A percentile compares a stretch with the other conserved stretches of the same genome.
Conservation (phyloP, 2,329 filamentous ascomycete genomes). For the Diplocarpon mali region DNA sequence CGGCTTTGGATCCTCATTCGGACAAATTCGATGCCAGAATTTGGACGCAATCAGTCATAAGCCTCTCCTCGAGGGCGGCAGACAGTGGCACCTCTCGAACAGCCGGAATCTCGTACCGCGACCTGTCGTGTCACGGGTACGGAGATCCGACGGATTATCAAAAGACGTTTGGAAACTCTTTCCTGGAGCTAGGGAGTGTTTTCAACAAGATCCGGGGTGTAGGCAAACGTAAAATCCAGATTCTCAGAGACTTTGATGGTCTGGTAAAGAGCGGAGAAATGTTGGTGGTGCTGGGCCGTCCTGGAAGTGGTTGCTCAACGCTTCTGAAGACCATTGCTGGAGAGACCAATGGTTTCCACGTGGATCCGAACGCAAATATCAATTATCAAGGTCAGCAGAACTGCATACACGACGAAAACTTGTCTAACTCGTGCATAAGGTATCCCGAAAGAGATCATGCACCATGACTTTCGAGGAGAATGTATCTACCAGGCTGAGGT, state of each 20-base stretch:
- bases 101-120: too few species aligned
- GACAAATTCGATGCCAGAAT: too few species aligned
- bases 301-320: slow-evolving; percentile 48
- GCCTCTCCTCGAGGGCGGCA: too few species aligned
- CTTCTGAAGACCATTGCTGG: slow-evolving; percentile 44
- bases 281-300: slow-evolving; percentile 54
- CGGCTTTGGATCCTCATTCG: too few species aligned
- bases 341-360: slow-evolving; percentile 43
- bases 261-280: slow-evolving; percentile 52
- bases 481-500: slow-evolving; percentile 67
- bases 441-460: slow-evolving; percentile 36
- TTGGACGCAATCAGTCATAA: too few species aligned
- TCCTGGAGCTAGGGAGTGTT: too few species aligned
- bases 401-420: too few species aligned
- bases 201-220: background rate
- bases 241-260: slow-evolving; percentile 51
- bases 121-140: too few species aligned
- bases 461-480: slow-evolving; percentile 51
- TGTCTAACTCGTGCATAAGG: slow-evolving; percentile 33
- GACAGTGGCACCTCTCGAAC: too few species aligned
- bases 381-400: slow-evolving; percentile 44
- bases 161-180: too few species aligned
- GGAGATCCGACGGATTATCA: too few species aligned
- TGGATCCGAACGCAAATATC: slow-evolving; percentile 38
- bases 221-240: slow-evolving; percentile 36